Percentiles rank a stretch among this genome's conserved stretches.
Evolutionary conservation across 2,329 filamentous ascomycete genomes (phyloP).

Genomic region (Bipolaris oryzae): DNA sequence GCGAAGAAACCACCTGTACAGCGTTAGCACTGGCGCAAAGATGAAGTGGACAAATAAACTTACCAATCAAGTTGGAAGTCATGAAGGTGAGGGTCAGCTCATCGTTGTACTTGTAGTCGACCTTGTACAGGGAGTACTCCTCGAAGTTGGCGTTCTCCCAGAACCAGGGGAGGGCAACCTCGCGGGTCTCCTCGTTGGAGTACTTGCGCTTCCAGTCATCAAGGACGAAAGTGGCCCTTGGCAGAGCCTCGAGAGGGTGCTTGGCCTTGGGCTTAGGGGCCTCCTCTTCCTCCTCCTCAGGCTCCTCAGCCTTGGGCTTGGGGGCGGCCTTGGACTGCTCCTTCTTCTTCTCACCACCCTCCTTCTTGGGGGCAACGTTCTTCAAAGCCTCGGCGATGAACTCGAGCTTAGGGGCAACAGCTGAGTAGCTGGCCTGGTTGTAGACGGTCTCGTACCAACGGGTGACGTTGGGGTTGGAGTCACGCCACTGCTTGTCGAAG

Average conservation of each 20-base stretch:
- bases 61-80: conserved; percentile 94
- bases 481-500: conserved; percentile 89
- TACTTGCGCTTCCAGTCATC: conserved; percentile 99
- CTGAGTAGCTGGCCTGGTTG: conserved; percentile 90
- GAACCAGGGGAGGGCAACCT: conserved; percentile 91
- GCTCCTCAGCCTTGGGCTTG: conserved; percentile 61
- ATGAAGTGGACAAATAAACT: conserved; percentile 24
- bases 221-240: conserved; percentile 78
- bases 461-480: conserved; percentile 79
- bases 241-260: conserved; percentile 89
- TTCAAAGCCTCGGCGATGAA: conserved; percentile 83
- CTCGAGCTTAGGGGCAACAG: conserved; percentile 74
- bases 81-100: conserved; percentile 98
- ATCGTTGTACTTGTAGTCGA: conserved; percentile 99
- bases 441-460: conserved; percentile 95
- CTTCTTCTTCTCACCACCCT: conserved; percentile 72
- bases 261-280: conserved; percentile 83
- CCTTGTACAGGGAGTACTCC: conserved; percentile 94
- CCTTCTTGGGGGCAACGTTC: conserved; percentile 75
- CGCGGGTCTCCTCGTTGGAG: conserved; percentile 89
- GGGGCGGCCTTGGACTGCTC: conserved; percentile 65
- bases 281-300: conserved; percentile 69
- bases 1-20: conserved; percentile 82
- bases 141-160: conserved; percentile 94
- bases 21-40: conserved; percentile 19